phyloP scores from a whole-genome alignment of 2,329 filamentous ascomycete species.

The Xylaria sp. region DNA sequence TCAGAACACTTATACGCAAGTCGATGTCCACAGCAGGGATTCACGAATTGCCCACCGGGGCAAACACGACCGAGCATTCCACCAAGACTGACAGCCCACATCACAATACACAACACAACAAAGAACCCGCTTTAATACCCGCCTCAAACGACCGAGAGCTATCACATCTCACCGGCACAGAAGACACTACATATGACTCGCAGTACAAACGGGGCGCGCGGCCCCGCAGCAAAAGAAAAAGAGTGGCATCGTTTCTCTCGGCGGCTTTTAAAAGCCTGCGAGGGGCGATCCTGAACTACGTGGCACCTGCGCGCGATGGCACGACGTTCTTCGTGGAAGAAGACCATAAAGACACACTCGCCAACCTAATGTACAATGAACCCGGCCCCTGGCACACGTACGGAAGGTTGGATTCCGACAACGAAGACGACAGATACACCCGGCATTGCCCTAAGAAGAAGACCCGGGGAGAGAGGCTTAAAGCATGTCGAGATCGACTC shows the following conservation, averaged over 20 bases:
- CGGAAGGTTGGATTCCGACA: conserved; percentile 16
- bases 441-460: conserved; percentile 5
- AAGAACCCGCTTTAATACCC: not conserved
- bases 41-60: not conserved
- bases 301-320: conserved; percentile 9
- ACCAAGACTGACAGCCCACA: not conserved
- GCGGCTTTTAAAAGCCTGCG: conserved; percentile 2
- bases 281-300: not conserved
- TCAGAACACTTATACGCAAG: not conserved
- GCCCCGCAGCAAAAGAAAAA: conserved; percentile 5
- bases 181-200: not conserved
- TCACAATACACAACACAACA: not conserved
- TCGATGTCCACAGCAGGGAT: not conserved
- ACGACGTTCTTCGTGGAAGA: not conserved
- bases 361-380: not conserved
- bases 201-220: not conserved
- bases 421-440: conserved; percentile 7
- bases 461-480: not conserved
- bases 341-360: not conserved
- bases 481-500: not conserved
- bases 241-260: not conserved
- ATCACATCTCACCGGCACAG: not conserved
- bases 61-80: not conserved
- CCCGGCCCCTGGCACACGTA: conserved; percentile 25
- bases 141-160: not conserved